Conservation (phyloP, 1,139 yeast species). For the Blastobotrys illinoisensis region DNA sequence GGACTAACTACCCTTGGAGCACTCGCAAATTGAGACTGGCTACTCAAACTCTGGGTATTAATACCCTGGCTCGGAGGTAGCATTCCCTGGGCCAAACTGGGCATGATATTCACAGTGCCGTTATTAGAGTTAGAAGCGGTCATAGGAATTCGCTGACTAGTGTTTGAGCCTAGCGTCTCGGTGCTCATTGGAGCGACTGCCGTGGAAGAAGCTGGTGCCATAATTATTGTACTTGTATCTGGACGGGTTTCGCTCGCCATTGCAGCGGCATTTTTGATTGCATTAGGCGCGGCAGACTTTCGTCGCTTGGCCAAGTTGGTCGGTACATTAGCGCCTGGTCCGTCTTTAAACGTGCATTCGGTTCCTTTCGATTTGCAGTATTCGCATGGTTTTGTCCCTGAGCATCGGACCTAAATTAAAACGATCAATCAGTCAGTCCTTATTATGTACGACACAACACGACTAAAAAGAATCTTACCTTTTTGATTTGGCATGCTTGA, state of each 20-base stretch:
- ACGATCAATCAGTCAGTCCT: neutral
- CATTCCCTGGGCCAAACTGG: neutral
- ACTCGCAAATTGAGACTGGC: neutral
- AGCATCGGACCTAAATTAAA: slow-evolving; percentile 16
- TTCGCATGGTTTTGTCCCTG: slow-evolving; percentile 19
- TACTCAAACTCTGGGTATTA: neutral
- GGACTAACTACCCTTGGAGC: neutral
- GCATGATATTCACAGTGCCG: neutral
- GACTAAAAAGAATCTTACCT: slow-evolving; percentile 11
- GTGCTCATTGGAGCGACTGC: slow-evolving; percentile 6
- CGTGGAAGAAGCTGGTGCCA: slow-evolving; percentile 2
- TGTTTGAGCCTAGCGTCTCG: slow-evolving; percentile 15
- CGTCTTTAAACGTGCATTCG: slow-evolving; percentile 15
- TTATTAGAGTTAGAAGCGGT: slow-evolving; percentile 1
- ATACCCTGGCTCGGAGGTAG: neutral
- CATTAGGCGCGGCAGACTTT: neutral
- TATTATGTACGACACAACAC: neutral
- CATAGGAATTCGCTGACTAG: slow-evolving; percentile 15
- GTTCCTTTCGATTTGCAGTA: slow-evolving; percentile 15
- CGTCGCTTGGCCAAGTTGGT: neutral
- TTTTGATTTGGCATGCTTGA: slow-evolving; percentile 13
- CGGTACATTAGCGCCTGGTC: neutral
- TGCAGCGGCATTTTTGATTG: neutral
- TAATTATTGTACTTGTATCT: slow-evolving; percentile 1
- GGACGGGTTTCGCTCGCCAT: slow-evolving; percentile 1